These are phyloP conservation scores for Balakata baccata DNA, from an alignment of 345 rosid genomes.

Conservation along the genomic window DNA sequence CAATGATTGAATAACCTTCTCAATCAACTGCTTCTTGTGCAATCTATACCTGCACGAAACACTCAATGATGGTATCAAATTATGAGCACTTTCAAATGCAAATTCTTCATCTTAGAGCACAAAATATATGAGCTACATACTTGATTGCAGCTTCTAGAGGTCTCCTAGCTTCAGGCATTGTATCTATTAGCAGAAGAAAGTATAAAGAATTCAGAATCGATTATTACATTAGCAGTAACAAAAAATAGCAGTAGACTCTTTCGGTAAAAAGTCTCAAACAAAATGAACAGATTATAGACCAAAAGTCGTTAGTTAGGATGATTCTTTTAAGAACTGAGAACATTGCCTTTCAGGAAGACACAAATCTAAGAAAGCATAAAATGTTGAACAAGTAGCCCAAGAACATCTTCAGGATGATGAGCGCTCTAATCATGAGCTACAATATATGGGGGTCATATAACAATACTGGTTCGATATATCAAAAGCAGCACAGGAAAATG, in stretches of 20 bases:
- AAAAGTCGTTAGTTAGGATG: not conserved
- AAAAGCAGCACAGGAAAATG: not conserved
- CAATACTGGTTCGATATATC: not conserved
- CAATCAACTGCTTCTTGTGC: slow-evolving; percentile 67
- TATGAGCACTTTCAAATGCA: not conserved
- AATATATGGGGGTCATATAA: not conserved
- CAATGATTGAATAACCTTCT: slow-evolving; percentile 68
- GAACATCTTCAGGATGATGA: not conserved
- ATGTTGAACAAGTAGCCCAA: not conserved
- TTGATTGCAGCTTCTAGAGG: slow-evolving; percentile 61
- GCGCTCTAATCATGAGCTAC: not conserved
- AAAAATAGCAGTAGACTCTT: not conserved
- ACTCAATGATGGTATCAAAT: not conserved
- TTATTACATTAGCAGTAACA: not conserved
- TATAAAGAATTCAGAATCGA: not conserved
- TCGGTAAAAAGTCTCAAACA: not conserved
- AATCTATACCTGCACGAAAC: slow-evolving; percentile 54
- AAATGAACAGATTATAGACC: not conserved
- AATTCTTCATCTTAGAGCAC: not conserved
- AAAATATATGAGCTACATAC: slow-evolving; percentile 25
- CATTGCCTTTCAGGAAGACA: not conserved
- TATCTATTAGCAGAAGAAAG: slow-evolving; percentile 39
- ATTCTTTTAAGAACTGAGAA: not conserved
- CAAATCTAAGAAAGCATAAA: not conserved
- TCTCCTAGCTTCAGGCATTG: slow-evolving; percentile 52